These are phyloP conservation scores for Uronychia setigera DNA, from an alignment of 73 alveolate genomes.

Conservation along the genomic window DNA sequence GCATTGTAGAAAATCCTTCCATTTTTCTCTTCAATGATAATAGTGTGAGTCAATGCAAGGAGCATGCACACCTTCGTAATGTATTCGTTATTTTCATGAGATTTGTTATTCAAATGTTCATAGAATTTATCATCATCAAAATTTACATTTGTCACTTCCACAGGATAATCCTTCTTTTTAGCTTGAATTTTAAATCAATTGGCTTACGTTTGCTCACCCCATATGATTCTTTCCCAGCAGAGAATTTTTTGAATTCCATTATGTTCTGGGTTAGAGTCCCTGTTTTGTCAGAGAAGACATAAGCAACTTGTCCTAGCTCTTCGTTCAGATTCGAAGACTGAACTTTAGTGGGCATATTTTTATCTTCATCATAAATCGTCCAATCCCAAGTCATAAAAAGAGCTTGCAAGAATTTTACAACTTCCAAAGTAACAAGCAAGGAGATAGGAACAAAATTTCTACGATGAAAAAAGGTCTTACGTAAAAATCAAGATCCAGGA, in stretches of 20 bases:
- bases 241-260: slow-evolving; percentile 89
- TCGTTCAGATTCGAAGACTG: slow-evolving; percentile 90
- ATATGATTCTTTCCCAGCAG: slow-evolving; percentile 80
- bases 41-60: slow-evolving; percentile 89
- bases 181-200: slow-evolving; percentile 7
- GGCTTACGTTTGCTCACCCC: slow-evolving; percentile 53
- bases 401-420: slow-evolving; percentile 88
- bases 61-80: slow-evolving; percentile 63
- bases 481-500: slow-evolving; percentile 92
- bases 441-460: slow-evolving; percentile 95
- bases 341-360: slow-evolving; percentile 80
- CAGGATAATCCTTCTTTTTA: slow-evolving; percentile 13
- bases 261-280: slow-evolving; percentile 95
- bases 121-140: slow-evolving; percentile 73
- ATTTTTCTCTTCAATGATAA: slow-evolving; percentile 74
- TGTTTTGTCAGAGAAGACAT: slow-evolving; percentile 93
- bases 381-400: slow-evolving; percentile 87
- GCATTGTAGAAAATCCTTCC: slow-evolving; percentile 57
- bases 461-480: slow-evolving; percentile 11
- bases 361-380: slow-evolving; percentile 79
- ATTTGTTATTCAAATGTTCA: slow-evolving; percentile 57
- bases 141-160: slow-evolving; percentile 76
- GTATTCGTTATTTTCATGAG: slow-evolving; percentile 66
- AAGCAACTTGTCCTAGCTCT: slow-evolving; percentile 92
- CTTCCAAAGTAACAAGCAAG: slow-evolving; percentile 86